A percentile compares a stretch with the other conserved stretches of the same genome.
Conservation (phyloP, 1,284 basidiomycete genomes). For the Psilocybe mexicana region DNA sequence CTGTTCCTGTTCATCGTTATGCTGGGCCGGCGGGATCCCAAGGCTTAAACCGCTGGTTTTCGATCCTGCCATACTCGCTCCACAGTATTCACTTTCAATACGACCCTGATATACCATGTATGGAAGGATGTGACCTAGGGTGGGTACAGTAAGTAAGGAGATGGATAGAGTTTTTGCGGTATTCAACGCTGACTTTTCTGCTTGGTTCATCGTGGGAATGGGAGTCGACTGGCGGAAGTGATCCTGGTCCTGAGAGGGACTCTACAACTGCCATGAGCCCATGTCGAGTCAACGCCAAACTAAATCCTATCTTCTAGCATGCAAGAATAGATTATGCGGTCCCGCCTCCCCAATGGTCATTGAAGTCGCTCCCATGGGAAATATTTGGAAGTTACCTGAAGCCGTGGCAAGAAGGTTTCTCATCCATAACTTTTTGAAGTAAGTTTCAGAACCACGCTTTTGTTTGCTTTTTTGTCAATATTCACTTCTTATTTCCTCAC, state of each 20-base stretch:
- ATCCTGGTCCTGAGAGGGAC: no score
- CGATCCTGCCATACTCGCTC: neutral
- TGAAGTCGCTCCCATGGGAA: neutral
- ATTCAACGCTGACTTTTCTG: no score
- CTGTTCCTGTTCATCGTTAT: neutral
- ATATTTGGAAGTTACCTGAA: neutral
- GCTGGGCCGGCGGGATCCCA: slow-evolving; percentile 12
- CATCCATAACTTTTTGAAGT: neutral
- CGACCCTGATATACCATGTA: neutral
- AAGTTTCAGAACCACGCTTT: neutral
- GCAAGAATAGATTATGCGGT: slow-evolving; percentile 2
- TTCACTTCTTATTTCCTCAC: slow-evolving; percentile 2
- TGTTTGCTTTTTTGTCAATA: neutral
- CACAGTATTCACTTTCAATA: neutral
- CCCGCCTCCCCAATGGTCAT: neutral
- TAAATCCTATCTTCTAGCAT: neutral
- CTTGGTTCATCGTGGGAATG: no score
- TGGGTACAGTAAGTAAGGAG: neutral
- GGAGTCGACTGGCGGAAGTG: no score
- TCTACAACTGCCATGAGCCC: no score
- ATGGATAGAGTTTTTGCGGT: neutral
- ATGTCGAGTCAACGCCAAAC: no score
- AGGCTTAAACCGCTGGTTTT: neutral
- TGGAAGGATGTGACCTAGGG: neutral
- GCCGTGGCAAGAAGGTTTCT: neutral